Conservation (phyloP, 1,139 yeast genomes). For the Geotrichum australiense region DNA sequence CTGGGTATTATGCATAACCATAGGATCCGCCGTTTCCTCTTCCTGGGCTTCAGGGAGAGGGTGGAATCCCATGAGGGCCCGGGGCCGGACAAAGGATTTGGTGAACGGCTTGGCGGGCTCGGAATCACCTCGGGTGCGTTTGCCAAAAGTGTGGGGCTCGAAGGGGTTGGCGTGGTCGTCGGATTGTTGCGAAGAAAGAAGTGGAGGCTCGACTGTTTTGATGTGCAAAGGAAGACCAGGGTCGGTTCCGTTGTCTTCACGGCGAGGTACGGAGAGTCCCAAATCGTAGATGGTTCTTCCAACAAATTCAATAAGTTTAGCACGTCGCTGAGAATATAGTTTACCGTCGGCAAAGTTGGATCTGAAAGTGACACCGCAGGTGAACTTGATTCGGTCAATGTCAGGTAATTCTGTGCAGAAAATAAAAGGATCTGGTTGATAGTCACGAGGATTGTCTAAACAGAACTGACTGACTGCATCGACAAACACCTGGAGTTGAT, state of each 20-base stretch:
- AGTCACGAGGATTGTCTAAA: conserved; percentile 34
- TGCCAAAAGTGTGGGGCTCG: background rate
- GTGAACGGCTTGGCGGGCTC: background rate
- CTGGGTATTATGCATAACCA: no score
- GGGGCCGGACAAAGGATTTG: conserved; percentile 4
- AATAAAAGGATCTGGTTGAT: conserved; percentile 31
- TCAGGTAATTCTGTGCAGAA: conserved; percentile 33
- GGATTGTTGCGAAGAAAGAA: background rate
- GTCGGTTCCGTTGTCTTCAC: conserved; percentile 32
- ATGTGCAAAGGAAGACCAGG: conserved; percentile 30
- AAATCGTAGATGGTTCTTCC: conserved; percentile 35
- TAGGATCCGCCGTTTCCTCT: background rate
- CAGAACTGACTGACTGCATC: conserved; percentile 30
- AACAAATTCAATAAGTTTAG: conserved; percentile 30
- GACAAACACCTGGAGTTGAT: conserved; percentile 33
- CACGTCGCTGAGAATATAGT: conserved; percentile 30
- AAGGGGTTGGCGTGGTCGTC: background rate
- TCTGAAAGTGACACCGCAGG: conserved; percentile 30
- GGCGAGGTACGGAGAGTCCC: conserved; percentile 20
- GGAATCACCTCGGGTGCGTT: background rate
- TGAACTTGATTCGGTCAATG: conserved; percentile 32
- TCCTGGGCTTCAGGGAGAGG: background rate
- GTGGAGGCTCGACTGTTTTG: background rate
- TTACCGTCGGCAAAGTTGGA: conserved; percentile 34
- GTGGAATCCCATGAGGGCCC: conserved; percentile 13